Conservation (phyloP, 345 rosid species). For the Raphanus sativus region DNA sequence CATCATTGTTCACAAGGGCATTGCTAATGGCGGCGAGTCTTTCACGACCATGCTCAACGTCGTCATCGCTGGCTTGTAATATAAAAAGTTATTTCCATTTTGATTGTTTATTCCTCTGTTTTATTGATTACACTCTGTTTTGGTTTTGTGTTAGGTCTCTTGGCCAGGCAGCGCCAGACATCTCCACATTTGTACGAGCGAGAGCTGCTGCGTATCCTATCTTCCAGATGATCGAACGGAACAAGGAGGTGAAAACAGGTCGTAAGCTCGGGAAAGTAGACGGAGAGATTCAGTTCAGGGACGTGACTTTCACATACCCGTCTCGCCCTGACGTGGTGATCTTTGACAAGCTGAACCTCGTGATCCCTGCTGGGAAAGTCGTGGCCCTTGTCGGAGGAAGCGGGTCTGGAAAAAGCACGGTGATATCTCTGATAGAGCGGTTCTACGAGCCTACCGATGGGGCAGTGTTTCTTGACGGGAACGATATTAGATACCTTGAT, state of each 20-base stretch:
- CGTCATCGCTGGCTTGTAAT: slow-evolving; percentile 90
- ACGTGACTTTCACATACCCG: slow-evolving; percentile 72
- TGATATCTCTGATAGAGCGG: slow-evolving; percentile 80
- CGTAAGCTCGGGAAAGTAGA: slow-evolving; percentile 51
- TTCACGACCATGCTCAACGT: slow-evolving; percentile 99
- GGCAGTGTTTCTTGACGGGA: slow-evolving; percentile 61
- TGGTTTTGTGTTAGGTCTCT: slow-evolving; percentile 54
- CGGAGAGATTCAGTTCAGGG: slow-evolving; percentile 69
- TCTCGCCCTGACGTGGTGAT: slow-evolving; percentile 79
- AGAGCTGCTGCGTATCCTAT: slow-evolving; percentile 91
- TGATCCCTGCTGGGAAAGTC: slow-evolving; percentile 75
- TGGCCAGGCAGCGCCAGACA: slow-evolving; percentile 87
- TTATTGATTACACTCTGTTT: background rate
- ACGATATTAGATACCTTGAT: slow-evolving; percentile 60
- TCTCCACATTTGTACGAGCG: slow-evolving; percentile 80
- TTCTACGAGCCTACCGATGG: slow-evolving; percentile 86
- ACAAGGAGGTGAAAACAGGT: slow-evolving; percentile 51
- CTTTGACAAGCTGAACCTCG: slow-evolving; percentile 57
- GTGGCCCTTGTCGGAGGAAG: slow-evolving; percentile 96
- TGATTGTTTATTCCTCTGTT: background rate
- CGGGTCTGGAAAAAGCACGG: slow-evolving; percentile 96
- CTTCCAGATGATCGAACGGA: slow-evolving; percentile 85
- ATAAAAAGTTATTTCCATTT: no score
- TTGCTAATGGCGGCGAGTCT: slow-evolving; percentile 85
- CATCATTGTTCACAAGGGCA: slow-evolving; percentile 73